Conservation (phyloP, 306 rosid genomes). For the Coriaria nepalensis region DNA sequence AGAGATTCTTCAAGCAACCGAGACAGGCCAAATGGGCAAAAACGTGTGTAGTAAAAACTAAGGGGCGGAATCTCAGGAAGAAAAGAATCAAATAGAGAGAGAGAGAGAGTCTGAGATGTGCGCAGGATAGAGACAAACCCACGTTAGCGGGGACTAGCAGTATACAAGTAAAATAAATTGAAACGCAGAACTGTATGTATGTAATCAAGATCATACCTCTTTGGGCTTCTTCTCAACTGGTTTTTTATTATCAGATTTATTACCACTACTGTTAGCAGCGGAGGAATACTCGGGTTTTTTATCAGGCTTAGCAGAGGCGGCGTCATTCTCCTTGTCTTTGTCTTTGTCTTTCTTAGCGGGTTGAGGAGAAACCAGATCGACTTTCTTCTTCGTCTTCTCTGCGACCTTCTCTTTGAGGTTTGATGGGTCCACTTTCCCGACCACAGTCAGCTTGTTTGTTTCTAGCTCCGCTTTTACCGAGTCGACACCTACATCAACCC, state of each 20-base stretch:
- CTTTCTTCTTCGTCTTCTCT: constrained; percentile 41
- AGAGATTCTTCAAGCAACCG: no score
- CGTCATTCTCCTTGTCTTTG: neutral
- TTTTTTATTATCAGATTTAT: constrained; percentile 8
- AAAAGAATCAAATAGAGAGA: no score
- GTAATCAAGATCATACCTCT: constrained; percentile 32
- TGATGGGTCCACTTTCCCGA: constrained; percentile 39
- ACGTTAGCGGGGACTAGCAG: no score
- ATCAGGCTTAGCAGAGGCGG: constrained; percentile 8
- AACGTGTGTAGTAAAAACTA: no score
- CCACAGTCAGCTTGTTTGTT: constrained; percentile 44
- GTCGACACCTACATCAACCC: constrained; percentile 32
- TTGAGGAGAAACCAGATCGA: constrained; percentile 39
- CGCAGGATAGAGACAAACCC: no score
- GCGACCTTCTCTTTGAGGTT: constrained; percentile 33
- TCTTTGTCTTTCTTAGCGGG: constrained; percentile 36
- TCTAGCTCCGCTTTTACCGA: constrained; percentile 21
- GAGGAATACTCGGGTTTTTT: neutral
- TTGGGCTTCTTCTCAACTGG: constrained; percentile 27
- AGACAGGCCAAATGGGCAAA: no score
- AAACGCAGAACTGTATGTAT: no score
- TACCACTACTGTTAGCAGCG: neutral
- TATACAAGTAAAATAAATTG: no score
- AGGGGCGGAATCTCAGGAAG: no score
- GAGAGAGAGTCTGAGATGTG: no score